phyloP scores from a whole-genome alignment of 2,329 filamentous ascomycete genomes.

The Apiospora pterosperma region DNA sequence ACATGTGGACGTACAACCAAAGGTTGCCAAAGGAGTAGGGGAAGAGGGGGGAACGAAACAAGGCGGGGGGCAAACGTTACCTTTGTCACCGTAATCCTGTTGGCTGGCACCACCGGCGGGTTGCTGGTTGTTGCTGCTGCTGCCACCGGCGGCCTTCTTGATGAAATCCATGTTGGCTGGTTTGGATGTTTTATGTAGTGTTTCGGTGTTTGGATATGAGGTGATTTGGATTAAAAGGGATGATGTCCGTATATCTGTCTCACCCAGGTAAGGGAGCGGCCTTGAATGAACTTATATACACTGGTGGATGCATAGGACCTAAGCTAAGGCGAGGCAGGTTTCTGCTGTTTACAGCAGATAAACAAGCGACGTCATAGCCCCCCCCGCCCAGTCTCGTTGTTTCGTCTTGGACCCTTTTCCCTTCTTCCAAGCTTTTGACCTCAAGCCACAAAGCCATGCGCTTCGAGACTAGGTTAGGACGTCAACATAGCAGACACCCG shows the following conservation, averaged over 20 bases:
- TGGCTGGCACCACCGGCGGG: conserved; percentile 17
- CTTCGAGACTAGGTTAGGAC: too few species aligned
- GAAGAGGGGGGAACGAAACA: background rate
- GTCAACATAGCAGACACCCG: too few species aligned
- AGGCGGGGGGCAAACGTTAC: too few species aligned
- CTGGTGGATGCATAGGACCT: background rate
- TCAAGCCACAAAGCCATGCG: too few species aligned
- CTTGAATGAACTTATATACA: background rate
- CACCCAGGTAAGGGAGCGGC: too few species aligned
- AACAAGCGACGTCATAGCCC: too few species aligned
- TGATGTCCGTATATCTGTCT: background rate
- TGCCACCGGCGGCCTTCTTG: conserved; percentile 20
- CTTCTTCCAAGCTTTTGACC: too few species aligned
- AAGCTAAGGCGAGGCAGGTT: background rate
- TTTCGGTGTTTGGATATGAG: background rate
- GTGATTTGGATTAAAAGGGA: background rate
- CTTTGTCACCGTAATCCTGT: conserved; percentile 30
- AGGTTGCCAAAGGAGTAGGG: too few species aligned
- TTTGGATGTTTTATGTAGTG: background rate
- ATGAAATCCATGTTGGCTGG: conserved; percentile 23
- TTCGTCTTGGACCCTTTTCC: too few species aligned
- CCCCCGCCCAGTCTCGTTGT: too few species aligned
- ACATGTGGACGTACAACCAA: too few species aligned
- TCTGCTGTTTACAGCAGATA: background rate
- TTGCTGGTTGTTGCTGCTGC: conserved; percentile 6